These are phyloP conservation scores for Aspergillus alliaceus DNA, from an alignment of 2,329 filamentous ascomycete species.

Conservation along the genomic window DNA sequence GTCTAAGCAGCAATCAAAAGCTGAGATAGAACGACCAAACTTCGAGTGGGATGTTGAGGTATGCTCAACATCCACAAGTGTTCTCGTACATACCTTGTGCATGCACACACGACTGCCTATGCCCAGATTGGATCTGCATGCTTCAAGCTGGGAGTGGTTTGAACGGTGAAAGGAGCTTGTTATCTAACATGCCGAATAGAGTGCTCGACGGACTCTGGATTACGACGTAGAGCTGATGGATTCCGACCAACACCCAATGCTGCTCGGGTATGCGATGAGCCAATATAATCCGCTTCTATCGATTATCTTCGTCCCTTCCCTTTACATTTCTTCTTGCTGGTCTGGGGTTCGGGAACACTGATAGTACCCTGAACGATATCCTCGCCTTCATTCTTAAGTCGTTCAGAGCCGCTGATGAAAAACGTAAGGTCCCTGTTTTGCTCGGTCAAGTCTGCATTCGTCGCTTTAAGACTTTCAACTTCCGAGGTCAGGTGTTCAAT, in stretches of 20 bases:
- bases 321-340: conserved; percentile 47
- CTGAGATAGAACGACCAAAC: not conserved
- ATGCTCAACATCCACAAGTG: not conserved
- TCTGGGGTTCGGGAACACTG: conserved; percentile 58
- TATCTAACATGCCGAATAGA: not conserved
- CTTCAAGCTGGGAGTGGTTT: not conserved
- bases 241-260: not conserved
- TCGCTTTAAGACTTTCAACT: conserved; percentile 54
- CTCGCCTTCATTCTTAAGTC: conserved; percentile 69
- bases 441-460: conserved; percentile 75
- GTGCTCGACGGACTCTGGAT: not conserved
- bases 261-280: not conserved
- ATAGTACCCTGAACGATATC: conserved; percentile 73
- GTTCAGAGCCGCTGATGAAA: conserved; percentile 82
- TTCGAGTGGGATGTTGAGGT: not conserved
- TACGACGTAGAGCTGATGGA: not conserved
- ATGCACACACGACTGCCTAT: not conserved
- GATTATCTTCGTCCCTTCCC: conserved; percentile 17
- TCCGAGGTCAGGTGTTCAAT: conserved; percentile 66
- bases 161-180: not conserved
- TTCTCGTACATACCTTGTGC: not conserved
- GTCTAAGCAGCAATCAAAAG: not conserved
- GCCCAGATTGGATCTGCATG: not conserved
- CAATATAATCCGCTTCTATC: too few species aligned
- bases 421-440: conserved; percentile 85